phyloP scores from a whole-genome alignment of 169 alveolate species.

The Plasmodium yoelii region DNA sequence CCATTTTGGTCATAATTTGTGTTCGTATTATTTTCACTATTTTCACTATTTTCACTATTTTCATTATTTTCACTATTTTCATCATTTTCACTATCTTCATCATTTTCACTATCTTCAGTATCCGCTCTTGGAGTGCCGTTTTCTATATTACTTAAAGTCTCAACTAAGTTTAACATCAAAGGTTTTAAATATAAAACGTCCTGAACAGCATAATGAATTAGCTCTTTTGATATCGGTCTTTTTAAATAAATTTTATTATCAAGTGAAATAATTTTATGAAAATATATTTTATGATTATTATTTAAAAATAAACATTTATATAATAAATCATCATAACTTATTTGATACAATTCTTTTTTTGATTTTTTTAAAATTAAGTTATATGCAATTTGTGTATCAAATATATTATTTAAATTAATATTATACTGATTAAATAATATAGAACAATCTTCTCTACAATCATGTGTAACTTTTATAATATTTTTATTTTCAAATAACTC shows the following conservation, averaged over 20 bases:
- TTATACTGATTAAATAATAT: slow-evolving; percentile 44
- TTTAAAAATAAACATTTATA: slow-evolving; percentile 43
- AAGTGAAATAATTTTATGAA: slow-evolving; percentile 50
- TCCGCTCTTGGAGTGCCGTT: not conserved
- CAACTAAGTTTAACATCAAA: slow-evolving; percentile 22
- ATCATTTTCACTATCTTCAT: no score
- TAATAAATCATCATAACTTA: slow-evolving; percentile 58
- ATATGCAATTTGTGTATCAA: slow-evolving; percentile 66
- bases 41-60: no score
- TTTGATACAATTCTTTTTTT: slow-evolving; percentile 49
- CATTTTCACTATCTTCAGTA: no score
- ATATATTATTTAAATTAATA: slow-evolving; percentile 27
- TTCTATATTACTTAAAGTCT: not conserved
- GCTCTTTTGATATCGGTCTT: slow-evolving; percentile 54
- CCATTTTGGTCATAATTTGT: not conserved
- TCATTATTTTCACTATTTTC: no score
- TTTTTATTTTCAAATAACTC: slow-evolving; percentile 24
- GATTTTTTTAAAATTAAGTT: slow-evolving; percentile 32
- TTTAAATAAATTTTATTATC: slow-evolving; percentile 40
- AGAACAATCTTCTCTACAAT: slow-evolving; percentile 67
- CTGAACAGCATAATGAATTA: slow-evolving; percentile 48
- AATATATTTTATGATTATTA: slow-evolving; percentile 67
- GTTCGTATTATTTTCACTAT: not conserved
- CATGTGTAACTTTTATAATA: slow-evolving; percentile 40
- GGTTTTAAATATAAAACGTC: slow-evolving; percentile 61